Percentiles rank a stretch among this genome's conserved stretches.
These are phyloP conservation scores for Acanthamoeba healyi DNA, from an alignment of 208 protist species.

Conservation along the genomic window DNA sequence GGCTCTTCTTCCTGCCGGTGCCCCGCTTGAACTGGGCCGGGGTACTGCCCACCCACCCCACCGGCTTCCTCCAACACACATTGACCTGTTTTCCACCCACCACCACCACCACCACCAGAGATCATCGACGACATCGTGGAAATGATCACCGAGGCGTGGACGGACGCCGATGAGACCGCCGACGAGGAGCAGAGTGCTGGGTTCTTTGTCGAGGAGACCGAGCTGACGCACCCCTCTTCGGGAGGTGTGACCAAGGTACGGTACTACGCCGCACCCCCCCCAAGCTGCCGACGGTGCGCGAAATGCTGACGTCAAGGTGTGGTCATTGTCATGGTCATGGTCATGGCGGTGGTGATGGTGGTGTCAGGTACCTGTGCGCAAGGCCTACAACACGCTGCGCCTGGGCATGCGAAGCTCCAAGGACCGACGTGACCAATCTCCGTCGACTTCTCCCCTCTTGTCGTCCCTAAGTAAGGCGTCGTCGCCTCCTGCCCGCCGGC, in stretches of 20 bases:
- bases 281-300: not conserved
- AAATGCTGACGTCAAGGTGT: too few species aligned
- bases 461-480: too few species aligned
- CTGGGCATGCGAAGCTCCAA: not conserved
- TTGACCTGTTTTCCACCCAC: too few species aligned
- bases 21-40: not conserved
- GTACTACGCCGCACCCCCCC: not conserved
- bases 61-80: too few species aligned
- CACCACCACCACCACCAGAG: too few species aligned
- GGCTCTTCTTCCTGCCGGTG: not conserved
- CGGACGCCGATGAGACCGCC: not conserved
- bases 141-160: conserved; percentile 7
- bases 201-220: not conserved
- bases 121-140: not conserved
- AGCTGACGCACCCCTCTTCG: not conserved
- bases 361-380: not conserved
- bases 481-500: too few species aligned
- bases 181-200: not conserved
- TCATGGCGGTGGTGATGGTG: not conserved
- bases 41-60: not conserved
- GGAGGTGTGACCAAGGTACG: not conserved
- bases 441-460: too few species aligned
- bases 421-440: too few species aligned
- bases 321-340: not conserved
- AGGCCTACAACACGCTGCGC: conserved; percentile 17